Evolutionary conservation across 2,329 filamentous ascomycete genomes (phyloP), one percentile per base, ranked within the genome.

Genomic region (Colletotrichum tanaceti): DNA sequence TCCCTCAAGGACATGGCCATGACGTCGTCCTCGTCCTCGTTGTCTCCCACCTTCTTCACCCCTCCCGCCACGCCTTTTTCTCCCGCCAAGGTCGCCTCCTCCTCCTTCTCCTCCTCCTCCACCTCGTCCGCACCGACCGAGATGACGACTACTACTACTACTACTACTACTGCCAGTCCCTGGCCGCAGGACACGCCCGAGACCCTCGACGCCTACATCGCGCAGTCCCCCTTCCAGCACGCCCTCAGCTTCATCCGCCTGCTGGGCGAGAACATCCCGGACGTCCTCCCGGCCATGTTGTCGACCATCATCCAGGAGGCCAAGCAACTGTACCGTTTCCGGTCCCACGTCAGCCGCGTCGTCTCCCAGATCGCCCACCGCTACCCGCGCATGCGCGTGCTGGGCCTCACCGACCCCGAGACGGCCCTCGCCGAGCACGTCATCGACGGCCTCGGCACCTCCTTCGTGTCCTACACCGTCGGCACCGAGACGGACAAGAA

Each of bases 391-490:
- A 70, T 73, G 71, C 63, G 69, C 10, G 63, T 73, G 20, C 74
- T 84, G 1, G 77, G 77, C 1, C 65, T 84, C 1, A 76, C 77
- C 0, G 77, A 78, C 7, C 70, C 75, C 0, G 75, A 77, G 61
- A 73, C 81, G 11, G 82, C 82, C 18, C 69, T 83, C 39, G 74
- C 75, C 0, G 72, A 74, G 47, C 72, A 76, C 32, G 65, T 82
- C 5, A 59, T 83, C 0, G 82, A 79, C 11, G 83, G 83, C 1
- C 83, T 81, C 4, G 83, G 82, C 3, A 78, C 77, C 13, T 76
- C 81, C 0, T 74, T 71, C 14, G 28, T 53, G 6, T 63, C 68
- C 2, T 80, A 80, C 64, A 75, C 72, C 1, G 76, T 73, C 46
- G 79, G 78, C 1, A 77, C 77, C 41, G 71, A 78, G 63, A 72